phyloP scores from a whole-genome alignment of 2,329 filamentous ascomycete species.

The Fusarium equiseti region DNA sequence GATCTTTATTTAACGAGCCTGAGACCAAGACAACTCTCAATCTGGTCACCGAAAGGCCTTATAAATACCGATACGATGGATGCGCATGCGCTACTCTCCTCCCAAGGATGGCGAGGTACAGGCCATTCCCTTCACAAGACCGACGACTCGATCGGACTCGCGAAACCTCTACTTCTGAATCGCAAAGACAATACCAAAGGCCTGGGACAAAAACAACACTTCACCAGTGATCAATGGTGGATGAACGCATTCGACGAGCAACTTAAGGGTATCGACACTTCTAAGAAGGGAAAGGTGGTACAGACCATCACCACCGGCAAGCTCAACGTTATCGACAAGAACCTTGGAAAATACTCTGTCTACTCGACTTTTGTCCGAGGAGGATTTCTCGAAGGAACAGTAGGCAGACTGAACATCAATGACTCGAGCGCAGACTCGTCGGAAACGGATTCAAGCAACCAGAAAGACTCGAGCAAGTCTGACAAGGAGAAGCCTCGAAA shows the following conservation, averaged over 20 bases:
- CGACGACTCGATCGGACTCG: conserved; percentile 79
- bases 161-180: conserved; percentile 83
- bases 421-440: conserved; percentile 47
- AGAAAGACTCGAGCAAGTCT: conserved; percentile 41
- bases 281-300: conserved; percentile 66
- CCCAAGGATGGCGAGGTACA: conserved; percentile 90
- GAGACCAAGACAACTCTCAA: neutral
- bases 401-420: conserved; percentile 53
- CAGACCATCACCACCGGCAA: conserved; percentile 67
- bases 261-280: conserved; percentile 80
- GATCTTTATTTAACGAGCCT: neutral
- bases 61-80: conserved; percentile 70
- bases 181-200: conserved; percentile 86
- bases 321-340: conserved; percentile 68
- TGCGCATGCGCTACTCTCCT: conserved; percentile 82
- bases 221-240: conserved; percentile 92
- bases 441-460: conserved; percentile 49
- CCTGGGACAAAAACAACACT: conserved; percentile 79
- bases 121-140: conserved; percentile 88
- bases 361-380: conserved; percentile 90
- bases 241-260: conserved; percentile 93
- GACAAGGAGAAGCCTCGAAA: conserved; percentile 40
- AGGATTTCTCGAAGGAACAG: conserved; percentile 79
- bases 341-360: conserved; percentile 71
- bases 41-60: neutral